phyloP scores from a whole-genome alignment of 352 stramenopile genomes.

The Thalassiosira oceanica region DNA sequence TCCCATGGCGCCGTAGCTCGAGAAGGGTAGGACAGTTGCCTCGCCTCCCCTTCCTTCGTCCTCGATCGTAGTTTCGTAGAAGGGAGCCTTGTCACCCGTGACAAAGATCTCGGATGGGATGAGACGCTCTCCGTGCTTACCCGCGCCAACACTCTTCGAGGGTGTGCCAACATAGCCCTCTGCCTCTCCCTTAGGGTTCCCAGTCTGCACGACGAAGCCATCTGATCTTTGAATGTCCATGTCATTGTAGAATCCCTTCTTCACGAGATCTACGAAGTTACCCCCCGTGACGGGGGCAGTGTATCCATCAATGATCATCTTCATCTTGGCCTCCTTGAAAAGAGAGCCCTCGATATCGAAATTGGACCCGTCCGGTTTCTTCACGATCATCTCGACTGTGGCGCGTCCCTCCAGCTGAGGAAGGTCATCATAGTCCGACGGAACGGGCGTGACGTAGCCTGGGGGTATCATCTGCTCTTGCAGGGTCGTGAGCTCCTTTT shows the following conservation, averaged over 20 bases:
- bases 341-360: constrained; percentile 83
- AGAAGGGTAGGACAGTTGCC: constrained; percentile 78
- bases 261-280: constrained; percentile 86
- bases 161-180: constrained; percentile 81
- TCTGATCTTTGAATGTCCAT: constrained; percentile 84
- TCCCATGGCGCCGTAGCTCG: constrained; percentile 78
- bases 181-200: constrained; percentile 79
- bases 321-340: constrained; percentile 81
- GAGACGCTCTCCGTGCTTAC: constrained; percentile 72
- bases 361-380: constrained; percentile 57
- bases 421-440: constrained; percentile 78
- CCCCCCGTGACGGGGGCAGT: constrained; percentile 83
- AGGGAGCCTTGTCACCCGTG: constrained; percentile 72
- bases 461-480: constrained; percentile 84
- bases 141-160: constrained; percentile 66
- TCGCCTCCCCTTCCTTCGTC: constrained; percentile 76
- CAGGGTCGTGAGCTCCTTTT: constrained; percentile 68
- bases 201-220: constrained; percentile 88
- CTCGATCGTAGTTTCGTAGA: constrained; percentile 82
- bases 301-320: constrained; percentile 87
- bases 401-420: constrained; percentile 82
- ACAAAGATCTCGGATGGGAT: constrained; percentile 82
- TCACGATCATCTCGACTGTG: constrained; percentile 79
- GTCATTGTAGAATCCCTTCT: constrained; percentile 86
- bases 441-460: constrained; percentile 73